Base-by-base conservation (phyloP, 164 flowering plant genomes). In the Amborella trichopoda region DNA sequence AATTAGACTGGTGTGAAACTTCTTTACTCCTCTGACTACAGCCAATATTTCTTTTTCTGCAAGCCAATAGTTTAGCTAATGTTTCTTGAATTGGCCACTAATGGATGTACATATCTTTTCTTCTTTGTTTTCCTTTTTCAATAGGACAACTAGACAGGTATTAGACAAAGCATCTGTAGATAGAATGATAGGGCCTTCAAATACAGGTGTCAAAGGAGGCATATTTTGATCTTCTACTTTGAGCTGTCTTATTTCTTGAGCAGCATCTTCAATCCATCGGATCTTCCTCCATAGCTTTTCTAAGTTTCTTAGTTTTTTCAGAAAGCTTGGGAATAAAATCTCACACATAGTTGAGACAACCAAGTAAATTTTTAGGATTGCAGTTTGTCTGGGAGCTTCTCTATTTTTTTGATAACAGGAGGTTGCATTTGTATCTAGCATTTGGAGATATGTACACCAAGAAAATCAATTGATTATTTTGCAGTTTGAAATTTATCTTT, bases 11-110 rank as follows among this genome's bases (percentile, higher is more conserved):
- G 42, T 11, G 18, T 39, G 42, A 16, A 39, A 39, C 1, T 16
- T 10, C 2, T 39, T 8, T 8, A 39, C 12, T 6, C 42, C 42
- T 10, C 18, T 1, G 1, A 39, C 18, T 10, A 17, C 42, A 0
- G 18, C 42, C 18, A 39, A 19, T 1, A 39, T 39, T 39, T 16
- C 42, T 39, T 39, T 39, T 17, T 39, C 42, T 39, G 42, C 42
- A 10, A 1, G 12, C 42, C 42, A 39, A 16, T 39, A 39, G 17
- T 39, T 39, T 0, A 39, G 6, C 18, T 39, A 14, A 16, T 39
- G 6, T 12, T 14, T 6, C 17, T 39, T 39, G 2, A 39, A 39
- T 19, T 10, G 18, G 0, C 42, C 42, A 19, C 18, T 39, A 8
- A 19, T 10, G 17, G 12, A 39, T 8, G 17, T 10, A 1, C 42